Conservation (phyloP, 495 filamentous ascomycete genomes). For the Penicillium ochrochloron region DNA sequence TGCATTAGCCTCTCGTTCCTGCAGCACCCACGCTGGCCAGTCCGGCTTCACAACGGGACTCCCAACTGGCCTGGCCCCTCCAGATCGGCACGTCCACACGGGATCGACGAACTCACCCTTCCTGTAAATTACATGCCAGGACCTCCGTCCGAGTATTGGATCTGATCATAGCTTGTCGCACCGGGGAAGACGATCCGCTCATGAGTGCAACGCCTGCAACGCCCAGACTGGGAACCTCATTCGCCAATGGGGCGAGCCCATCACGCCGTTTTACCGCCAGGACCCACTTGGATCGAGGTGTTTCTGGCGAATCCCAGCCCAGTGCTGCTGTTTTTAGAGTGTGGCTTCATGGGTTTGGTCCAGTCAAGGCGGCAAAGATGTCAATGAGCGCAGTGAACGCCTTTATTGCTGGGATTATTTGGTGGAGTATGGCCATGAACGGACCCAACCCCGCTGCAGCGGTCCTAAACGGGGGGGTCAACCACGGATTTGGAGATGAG, state of each 20-base stretch:
- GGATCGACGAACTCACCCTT: slow-evolving; percentile 29
- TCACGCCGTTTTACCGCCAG: slow-evolving; percentile 23
- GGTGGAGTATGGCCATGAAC: slow-evolving; percentile 26
- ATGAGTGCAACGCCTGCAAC: slow-evolving; percentile 3
- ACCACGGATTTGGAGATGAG: slow-evolving; percentile 1
- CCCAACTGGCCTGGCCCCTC: slow-evolving; percentile 17
- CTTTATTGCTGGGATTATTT: slow-evolving; percentile 19
- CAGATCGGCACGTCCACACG: slow-evolving; percentile 21
- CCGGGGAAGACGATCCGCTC: slow-evolving; percentile 11
- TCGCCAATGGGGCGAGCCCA: slow-evolving; percentile 10
- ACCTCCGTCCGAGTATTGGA: background rate
- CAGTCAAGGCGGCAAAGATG: slow-evolving; percentile 14
- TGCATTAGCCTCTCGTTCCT: slow-evolving; percentile 41
- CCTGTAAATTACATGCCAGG: background rate
- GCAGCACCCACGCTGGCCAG: slow-evolving; percentile 29
- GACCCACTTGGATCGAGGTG: slow-evolving; percentile 24
- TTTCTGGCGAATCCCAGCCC: slow-evolving; percentile 23
- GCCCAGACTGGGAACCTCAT: slow-evolving; percentile 13
- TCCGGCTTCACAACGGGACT: slow-evolving; percentile 17
- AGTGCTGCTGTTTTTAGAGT: slow-evolving; percentile 24
- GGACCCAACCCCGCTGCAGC: slow-evolving; percentile 17
- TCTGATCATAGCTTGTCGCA: background rate
- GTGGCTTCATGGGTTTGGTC: slow-evolving; percentile 23
- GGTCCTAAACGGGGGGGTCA: slow-evolving; percentile 15
- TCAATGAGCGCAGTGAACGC: slow-evolving; percentile 19